These are phyloP conservation scores for Linnemannia hyalina DNA, from an alignment of 192 early-diverging fungal genomes.

Conservation along the genomic window DNA sequence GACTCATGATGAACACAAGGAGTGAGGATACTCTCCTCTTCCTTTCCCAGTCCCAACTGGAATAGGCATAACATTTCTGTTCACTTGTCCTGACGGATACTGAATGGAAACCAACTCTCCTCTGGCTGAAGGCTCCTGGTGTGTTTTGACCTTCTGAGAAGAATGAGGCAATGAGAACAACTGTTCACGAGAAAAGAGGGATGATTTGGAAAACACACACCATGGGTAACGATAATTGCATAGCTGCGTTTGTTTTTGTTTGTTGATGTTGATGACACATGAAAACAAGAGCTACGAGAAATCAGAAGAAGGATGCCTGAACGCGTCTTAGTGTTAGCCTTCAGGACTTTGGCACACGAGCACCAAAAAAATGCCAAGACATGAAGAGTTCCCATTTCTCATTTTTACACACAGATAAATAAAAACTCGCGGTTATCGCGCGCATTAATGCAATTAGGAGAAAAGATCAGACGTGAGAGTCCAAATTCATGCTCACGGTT, in stretches of 20 bases:
- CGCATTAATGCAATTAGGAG: background rate
- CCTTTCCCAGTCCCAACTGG: background rate
- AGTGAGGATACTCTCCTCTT: background rate
- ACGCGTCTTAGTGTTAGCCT: background rate
- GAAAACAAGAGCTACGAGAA: background rate
- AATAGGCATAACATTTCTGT: too few species aligned
- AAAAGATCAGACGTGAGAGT: background rate
- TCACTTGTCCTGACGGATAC: too few species aligned
- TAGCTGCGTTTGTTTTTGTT: background rate
- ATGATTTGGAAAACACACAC: too few species aligned
- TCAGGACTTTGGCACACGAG: background rate
- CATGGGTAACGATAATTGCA: background rate
- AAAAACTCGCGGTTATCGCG: background rate
- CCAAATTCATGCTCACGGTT: background rate
- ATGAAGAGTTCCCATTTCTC: background rate
- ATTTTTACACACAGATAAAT: background rate
- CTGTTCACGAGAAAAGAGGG: too few species aligned
- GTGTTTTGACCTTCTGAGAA: too few species aligned
- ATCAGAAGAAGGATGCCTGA: background rate
- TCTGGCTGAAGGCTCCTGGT: too few species aligned
- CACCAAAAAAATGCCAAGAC: background rate
- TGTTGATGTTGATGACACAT: conserved; percentile 2
- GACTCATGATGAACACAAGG: background rate
- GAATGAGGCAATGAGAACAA: too few species aligned
- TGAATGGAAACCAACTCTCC: too few species aligned